Conservation (phyloP, 1,284 basidiomycete species). For the Microbotryum intermedium region DNA sequence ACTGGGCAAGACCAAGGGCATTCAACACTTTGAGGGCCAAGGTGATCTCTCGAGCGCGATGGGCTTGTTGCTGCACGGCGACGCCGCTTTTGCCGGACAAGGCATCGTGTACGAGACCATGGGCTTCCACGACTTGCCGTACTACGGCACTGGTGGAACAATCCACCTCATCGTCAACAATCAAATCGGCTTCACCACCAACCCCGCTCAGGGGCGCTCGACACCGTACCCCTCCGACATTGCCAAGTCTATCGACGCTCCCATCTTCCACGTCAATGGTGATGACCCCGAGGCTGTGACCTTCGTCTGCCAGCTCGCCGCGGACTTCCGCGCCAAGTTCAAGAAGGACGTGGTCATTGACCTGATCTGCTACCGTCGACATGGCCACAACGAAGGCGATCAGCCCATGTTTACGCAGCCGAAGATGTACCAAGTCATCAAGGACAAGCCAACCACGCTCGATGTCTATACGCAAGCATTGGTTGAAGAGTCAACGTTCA, state of each 20-base stretch:
- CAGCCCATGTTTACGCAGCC: slow-evolving; percentile 99
- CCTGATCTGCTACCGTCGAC: slow-evolving; percentile 96
- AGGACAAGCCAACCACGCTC: slow-evolving; percentile 84
- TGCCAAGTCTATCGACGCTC: slow-evolving; percentile 95
- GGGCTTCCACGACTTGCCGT: slow-evolving; percentile 92
- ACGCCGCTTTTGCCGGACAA: slow-evolving; percentile 97
- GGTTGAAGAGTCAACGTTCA: slow-evolving; percentile 85
- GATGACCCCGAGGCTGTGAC: slow-evolving; percentile 98
- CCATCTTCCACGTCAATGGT: slow-evolving; percentile 99
- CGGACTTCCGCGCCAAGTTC: slow-evolving; percentile 96
- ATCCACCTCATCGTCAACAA: slow-evolving; percentile 99
- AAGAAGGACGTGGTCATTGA: slow-evolving; percentile 99
- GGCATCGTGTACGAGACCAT: slow-evolving; percentile 99
- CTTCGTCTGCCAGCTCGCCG: slow-evolving; percentile 94
- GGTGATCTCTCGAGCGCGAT: slow-evolving; percentile 69
- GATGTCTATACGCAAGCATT: slow-evolving; percentile 87
- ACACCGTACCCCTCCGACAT: slow-evolving; percentile 99
- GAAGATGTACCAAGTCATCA: slow-evolving; percentile 96
- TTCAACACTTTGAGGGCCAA: slow-evolving; percentile 89
- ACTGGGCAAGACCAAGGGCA: slow-evolving; percentile 90
- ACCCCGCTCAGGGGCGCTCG: slow-evolving; percentile 92
- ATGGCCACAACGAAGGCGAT: slow-evolving; percentile 99
- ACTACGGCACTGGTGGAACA: slow-evolving; percentile 95
- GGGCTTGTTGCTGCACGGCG: slow-evolving; percentile 92
- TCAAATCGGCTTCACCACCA: slow-evolving; percentile 99